phyloP scores from a whole-genome alignment of 192 early-diverging fungal genomes.

The Nowakowskiella sp. region DNA sequence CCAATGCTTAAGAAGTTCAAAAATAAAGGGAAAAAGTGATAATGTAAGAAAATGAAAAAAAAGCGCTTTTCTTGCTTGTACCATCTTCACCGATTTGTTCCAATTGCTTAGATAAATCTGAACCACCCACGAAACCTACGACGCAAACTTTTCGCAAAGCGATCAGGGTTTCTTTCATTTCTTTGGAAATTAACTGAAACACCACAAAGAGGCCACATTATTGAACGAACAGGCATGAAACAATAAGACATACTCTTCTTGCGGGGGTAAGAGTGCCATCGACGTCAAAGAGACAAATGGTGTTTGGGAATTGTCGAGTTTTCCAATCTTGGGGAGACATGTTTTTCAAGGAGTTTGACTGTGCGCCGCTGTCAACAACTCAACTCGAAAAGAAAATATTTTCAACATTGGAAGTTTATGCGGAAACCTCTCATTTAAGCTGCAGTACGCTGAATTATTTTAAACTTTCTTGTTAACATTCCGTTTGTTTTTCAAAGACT shows the following conservation, averaged over 20 bases:
- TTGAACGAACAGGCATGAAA: background rate
- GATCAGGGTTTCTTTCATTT: conserved; percentile 54
- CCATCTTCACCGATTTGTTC: conserved; percentile 70
- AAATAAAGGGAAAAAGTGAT: too few relatives aligned
- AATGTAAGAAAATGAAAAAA: background rate
- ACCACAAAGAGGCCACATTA: background rate
- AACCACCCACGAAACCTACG: conserved; percentile 81
- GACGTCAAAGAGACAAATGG: conserved; percentile 80
- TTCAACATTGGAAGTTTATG: too few relatives aligned
- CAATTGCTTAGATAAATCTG: conserved; percentile 71
- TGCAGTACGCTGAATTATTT: too few relatives aligned
- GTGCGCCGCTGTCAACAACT: too few relatives aligned
- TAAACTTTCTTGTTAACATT: too few relatives aligned
- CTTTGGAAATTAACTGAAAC: conserved; percentile 51
- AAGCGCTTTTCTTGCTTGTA: conserved; percentile 10
- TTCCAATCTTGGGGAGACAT: too few relatives aligned
- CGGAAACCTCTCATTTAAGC: too few relatives aligned
- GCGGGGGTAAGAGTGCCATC: conserved; percentile 82
- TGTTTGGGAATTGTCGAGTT: conserved; percentile 48
- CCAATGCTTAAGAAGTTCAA: conserved; percentile 35
- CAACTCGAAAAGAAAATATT: too few relatives aligned
- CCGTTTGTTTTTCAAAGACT: too few relatives aligned
- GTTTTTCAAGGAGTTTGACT: too few relatives aligned
- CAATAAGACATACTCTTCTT: conserved; percentile 47
- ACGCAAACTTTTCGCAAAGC: conserved; percentile 69